Evolutionary conservation across 306 rosid genomes (phyloP).

Genomic region (Geum urbanum): DNA sequence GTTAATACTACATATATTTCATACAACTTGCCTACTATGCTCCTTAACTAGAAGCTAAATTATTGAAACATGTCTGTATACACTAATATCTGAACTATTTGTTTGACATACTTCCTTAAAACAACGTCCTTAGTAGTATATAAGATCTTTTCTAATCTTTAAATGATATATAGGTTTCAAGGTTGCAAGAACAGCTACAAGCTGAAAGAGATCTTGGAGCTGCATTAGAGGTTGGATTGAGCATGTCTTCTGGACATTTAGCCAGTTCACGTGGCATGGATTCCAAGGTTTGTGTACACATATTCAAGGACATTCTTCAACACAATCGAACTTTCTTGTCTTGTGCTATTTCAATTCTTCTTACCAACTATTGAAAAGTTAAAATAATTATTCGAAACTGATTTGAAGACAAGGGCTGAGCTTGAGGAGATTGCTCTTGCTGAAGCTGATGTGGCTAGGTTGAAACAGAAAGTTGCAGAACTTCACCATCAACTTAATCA

Average conservation of each 20-base stretch:
- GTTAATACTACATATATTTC: background rate
- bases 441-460: slow-evolving; percentile 96
- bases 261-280: slow-evolving; percentile 87
- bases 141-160: slow-evolving; percentile 18
- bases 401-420: slow-evolving; percentile 87
- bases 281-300: slow-evolving; percentile 63
- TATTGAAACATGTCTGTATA: background rate
- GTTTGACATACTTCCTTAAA: background rate
- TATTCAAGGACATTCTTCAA: slow-evolving; percentile 7
- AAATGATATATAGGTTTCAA: slow-evolving; percentile 65
- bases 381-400: slow-evolving; percentile 24
- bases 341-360: background rate
- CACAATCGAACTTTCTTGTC: slow-evolving; percentile 1
- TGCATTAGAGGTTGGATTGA: slow-evolving; percentile 94
- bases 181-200: slow-evolving; percentile 99
- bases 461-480: slow-evolving; percentile 98
- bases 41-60: background rate
- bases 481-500: slow-evolving; percentile 97
- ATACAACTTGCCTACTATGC: background rate
- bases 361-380: background rate
- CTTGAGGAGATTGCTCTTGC: slow-evolving; percentile 99
- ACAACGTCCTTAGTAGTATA: background rate
- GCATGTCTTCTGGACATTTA: slow-evolving; percentile 93
- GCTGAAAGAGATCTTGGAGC: slow-evolving; percentile 99
- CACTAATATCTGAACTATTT: background rate